Percentiles rank a stretch among this genome's conserved stretches.
Conservation (phyloP, 1,139 yeast species). For the Kodamaea suecica region DNA sequence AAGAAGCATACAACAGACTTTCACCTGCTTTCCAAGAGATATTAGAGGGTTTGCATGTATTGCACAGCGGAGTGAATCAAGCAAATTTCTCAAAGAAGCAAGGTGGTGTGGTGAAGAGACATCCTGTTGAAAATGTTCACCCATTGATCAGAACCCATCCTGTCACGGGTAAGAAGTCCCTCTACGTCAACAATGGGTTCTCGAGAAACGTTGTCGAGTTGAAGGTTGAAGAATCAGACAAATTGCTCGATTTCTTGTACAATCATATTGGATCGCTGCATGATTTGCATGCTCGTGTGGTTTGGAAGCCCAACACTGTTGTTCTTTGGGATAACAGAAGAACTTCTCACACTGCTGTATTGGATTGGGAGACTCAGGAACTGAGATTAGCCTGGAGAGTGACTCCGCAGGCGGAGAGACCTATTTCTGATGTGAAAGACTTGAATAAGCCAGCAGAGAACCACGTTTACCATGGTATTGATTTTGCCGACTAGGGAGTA, state of each 20-base stretch:
- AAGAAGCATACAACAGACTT: conserved; percentile 29
- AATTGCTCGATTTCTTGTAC: conserved; percentile 23
- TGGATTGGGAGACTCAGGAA: conserved; percentile 23
- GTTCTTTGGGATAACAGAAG: conserved; percentile 27
- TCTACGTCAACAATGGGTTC: conserved; percentile 26
- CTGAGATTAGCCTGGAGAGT: conserved; percentile 25
- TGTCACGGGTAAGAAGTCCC: conserved; percentile 23
- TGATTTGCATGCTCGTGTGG: conserved; percentile 55
- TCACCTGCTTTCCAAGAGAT: conserved; percentile 26
- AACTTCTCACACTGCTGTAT: conserved; percentile 22
- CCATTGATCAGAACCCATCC: conserved; percentile 29
- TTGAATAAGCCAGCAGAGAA: conserved; percentile 17
- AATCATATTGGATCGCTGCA: conserved; percentile 32
- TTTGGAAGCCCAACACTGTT: conserved; percentile 48
- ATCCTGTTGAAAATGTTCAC: conserved; percentile 27
- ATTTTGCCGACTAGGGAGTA: neutral
- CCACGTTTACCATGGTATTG: conserved; percentile 10
- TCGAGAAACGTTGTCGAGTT: conserved; percentile 26
- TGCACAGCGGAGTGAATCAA: conserved; percentile 27
- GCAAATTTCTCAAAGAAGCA: conserved; percentile 18
- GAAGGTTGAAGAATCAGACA: conserved; percentile 27
- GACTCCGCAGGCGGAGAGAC: conserved; percentile 26
- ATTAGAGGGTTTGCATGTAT: conserved; percentile 25
- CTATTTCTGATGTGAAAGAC: conserved; percentile 20
- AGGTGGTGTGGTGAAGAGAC: conserved; percentile 26